phyloP scores from a whole-genome alignment of 345 rosid genomes.

The Raphanus sativus region DNA sequence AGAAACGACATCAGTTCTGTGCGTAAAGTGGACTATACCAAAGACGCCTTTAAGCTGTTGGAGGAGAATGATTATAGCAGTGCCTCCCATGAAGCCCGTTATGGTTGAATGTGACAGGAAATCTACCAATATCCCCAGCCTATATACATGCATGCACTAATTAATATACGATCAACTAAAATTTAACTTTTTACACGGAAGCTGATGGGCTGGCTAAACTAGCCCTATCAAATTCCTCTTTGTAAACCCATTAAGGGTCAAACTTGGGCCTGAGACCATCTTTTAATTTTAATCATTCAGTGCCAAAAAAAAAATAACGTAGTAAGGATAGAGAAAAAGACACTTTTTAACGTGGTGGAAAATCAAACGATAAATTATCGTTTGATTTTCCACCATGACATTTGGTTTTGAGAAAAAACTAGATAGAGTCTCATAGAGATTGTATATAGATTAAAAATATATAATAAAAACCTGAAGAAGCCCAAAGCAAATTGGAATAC shows the following conservation, averaged over 20 bases:
- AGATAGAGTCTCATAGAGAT: neutral
- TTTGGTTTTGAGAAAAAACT: neutral
- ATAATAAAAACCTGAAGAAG: conserved; percentile 48
- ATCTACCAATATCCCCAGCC: conserved; percentile 84
- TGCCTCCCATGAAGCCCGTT: conserved; percentile 91
- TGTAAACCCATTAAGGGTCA: too few relatives aligned
- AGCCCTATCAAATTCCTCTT: too few relatives aligned
- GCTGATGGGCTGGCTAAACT: too few relatives aligned
- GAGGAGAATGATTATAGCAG: conserved; percentile 67
- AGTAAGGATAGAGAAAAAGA: too few relatives aligned
- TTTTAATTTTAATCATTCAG: too few relatives aligned
- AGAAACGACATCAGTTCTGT: conserved; percentile 65
- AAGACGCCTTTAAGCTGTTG: conserved; percentile 87
- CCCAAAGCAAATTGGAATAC: conserved; percentile 64
- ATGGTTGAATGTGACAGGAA: conserved; percentile 90
- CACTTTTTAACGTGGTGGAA: too few relatives aligned
- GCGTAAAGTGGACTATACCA: conserved; percentile 68
- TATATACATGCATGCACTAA: conserved; percentile 26
- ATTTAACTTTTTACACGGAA: too few relatives aligned
- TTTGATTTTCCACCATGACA: neutral
- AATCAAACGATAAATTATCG: too few relatives aligned
- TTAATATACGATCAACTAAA: neutral
- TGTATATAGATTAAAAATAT: neutral
- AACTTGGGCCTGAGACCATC: too few relatives aligned
- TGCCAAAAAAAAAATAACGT: too few relatives aligned